These are phyloP conservation scores for Geotrichum cucujoidarum DNA, from an alignment of 1,139 yeast genomes.

Conservation along the genomic window DNA sequence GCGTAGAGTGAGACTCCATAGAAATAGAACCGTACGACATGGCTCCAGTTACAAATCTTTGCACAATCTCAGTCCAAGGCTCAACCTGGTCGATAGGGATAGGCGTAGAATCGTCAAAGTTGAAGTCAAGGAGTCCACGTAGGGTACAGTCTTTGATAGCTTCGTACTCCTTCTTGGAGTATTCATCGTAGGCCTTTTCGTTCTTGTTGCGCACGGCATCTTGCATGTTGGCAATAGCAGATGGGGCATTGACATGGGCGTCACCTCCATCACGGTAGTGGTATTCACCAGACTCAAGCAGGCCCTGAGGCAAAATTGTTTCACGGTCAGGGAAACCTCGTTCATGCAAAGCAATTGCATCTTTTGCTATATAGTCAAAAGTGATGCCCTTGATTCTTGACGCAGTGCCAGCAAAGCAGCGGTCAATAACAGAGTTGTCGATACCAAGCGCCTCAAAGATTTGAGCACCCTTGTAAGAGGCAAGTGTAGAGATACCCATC, in stretches of 20 bases:
- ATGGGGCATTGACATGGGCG: conserved; percentile 88
- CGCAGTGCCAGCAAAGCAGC: conserved; percentile 96
- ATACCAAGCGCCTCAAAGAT: conserved; percentile 95
- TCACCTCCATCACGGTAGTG: conserved; percentile 99
- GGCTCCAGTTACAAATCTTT: conserved; percentile 96
- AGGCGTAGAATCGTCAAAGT: conserved; percentile 59
- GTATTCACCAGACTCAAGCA: conserved; percentile 95
- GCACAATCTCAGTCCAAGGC: conserved; percentile 98
- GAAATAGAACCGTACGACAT: conserved; percentile 99
- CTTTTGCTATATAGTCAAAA: conserved; percentile 93
- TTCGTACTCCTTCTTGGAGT: conserved; percentile 82
- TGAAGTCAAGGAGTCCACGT: conserved; percentile 89
- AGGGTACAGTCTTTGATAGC: conserved; percentile 89
- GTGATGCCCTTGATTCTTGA: conserved; percentile 94
- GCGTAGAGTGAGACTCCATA: conserved; percentile 95
- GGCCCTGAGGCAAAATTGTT: conserved; percentile 63
- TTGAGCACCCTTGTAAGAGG: conserved; percentile 97
- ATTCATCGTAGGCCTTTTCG: conserved; percentile 85
- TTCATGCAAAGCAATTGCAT: conserved; percentile 89
- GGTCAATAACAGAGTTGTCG: conserved; percentile 88
- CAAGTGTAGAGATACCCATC: conserved; percentile 97
- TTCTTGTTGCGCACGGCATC: conserved; percentile 96
- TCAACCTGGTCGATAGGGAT: conserved; percentile 97
- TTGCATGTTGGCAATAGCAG: conserved; percentile 90
- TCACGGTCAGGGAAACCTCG: conserved; percentile 80